Evolutionary conservation across 1,284 basidiomycete species (phyloP).

Genomic region (Moesziomyces sp.): DNA sequence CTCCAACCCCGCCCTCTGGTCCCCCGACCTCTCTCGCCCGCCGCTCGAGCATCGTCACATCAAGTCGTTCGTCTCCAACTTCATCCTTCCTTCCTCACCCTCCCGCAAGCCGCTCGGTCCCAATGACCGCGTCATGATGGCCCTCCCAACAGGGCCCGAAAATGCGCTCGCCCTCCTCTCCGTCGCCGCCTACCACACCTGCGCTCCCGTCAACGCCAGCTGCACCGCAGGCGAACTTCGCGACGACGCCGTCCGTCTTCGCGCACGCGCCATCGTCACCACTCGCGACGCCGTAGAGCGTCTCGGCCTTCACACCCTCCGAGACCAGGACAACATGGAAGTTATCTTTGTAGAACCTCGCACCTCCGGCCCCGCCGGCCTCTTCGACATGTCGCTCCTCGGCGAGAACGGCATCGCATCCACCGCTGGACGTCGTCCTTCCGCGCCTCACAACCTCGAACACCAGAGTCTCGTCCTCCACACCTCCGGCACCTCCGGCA

Average conservation of each 20-base stretch:
- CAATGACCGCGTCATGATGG: conserved; percentile 68
- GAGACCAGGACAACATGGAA: conserved; percentile 63
- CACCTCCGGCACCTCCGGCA: conserved; percentile 67
- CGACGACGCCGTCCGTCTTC: conserved; percentile 65
- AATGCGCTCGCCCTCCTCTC: conserved; percentile 64
- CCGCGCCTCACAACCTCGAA: conserved; percentile 57
- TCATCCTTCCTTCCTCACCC: conserved; percentile 55
- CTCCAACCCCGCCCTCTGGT: conserved; percentile 63
- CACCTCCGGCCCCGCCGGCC: conserved; percentile 58
- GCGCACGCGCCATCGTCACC: conserved; percentile 65
- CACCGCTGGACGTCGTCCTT: conserved; percentile 49
- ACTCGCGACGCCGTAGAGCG: conserved; percentile 63
- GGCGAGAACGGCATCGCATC: conserved; percentile 43
- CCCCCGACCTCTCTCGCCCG: conserved; percentile 62
- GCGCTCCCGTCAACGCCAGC: conserved; percentile 66
- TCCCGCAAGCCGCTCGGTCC: conserved; percentile 44
- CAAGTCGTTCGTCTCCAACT: conserved; percentile 60
- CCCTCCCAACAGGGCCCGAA: conserved; percentile 65
- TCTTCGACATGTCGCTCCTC: conserved; percentile 63
- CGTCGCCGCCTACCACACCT: conserved; percentile 65
- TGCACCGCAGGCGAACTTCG: conserved; percentile 66
- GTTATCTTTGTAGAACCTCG: conserved; percentile 65
- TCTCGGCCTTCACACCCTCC: conserved; percentile 55
- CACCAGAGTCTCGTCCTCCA: conserved; percentile 66
- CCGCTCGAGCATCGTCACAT: conserved; percentile 64